These are phyloP conservation scores for Tuber indicum DNA, from an alignment of 495 filamentous ascomycete species.

Conservation along the genomic window DNA sequence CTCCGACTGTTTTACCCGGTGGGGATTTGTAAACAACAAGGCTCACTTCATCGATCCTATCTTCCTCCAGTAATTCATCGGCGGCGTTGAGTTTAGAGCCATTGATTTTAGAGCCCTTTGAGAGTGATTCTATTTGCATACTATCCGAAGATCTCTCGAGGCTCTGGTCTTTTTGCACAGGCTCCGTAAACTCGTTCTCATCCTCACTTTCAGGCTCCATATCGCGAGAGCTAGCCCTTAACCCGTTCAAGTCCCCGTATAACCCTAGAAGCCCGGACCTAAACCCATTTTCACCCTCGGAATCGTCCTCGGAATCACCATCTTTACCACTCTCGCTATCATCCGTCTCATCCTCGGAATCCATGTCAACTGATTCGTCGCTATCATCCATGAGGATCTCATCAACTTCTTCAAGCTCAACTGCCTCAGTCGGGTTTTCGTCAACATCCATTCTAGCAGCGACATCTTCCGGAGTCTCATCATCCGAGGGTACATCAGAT, in stretches of 20 bases:
- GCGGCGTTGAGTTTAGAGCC: slow-evolving; percentile 4
- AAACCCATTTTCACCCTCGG: slow-evolving; percentile 48
- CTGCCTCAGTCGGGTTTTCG: slow-evolving; percentile 40
- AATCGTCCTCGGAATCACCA: slow-evolving; percentile 50
- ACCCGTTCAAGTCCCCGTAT: slow-evolving; percentile 44
- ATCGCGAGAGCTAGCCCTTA: slow-evolving; percentile 41
- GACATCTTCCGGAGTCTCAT: slow-evolving; percentile 21
- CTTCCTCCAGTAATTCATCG: slow-evolving; percentile 15
- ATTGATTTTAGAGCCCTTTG: neutral
- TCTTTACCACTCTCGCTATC: slow-evolving; percentile 46
- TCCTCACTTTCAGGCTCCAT: slow-evolving; percentile 39
- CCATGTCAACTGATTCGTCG: slow-evolving; percentile 84
- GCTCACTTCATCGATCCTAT: slow-evolving; percentile 9
- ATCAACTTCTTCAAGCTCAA: slow-evolving; percentile 61
- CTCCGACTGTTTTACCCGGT: neutral
- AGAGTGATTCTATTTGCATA: neutral
- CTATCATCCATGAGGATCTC: slow-evolving; percentile 62
- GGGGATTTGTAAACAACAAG: slow-evolving; percentile 2
- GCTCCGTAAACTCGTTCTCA: slow-evolving; percentile 16
- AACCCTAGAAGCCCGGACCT: slow-evolving; percentile 61
- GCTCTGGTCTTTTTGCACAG: slow-evolving; percentile 23
- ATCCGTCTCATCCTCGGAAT: slow-evolving; percentile 53
- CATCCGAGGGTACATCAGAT: slow-evolving; percentile 7
- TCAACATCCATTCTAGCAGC: slow-evolving; percentile 31
- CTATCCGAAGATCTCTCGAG: neutral